phyloP scores from a whole-genome alignment of 345 rosid species.

The Linum usitatissimum region DNA sequence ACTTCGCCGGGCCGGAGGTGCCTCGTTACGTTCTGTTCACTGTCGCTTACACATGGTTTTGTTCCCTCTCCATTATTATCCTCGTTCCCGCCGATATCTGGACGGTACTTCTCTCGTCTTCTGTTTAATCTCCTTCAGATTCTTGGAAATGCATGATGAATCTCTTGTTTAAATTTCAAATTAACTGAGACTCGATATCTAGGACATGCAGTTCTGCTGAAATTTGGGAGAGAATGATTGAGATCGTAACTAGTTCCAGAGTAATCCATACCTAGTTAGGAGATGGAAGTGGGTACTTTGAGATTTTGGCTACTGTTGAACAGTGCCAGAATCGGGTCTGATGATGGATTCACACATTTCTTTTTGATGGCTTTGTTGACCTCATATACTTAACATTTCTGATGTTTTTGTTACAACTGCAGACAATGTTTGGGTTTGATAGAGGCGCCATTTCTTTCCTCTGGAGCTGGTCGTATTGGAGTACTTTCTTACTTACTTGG shows the following conservation, averaged over 20 bases:
- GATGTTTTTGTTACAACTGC: slow-evolving; percentile 10
- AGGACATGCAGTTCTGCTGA: background rate
- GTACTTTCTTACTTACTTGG: slow-evolving; percentile 97
- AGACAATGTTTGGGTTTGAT: slow-evolving; percentile 43
- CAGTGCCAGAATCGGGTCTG: background rate
- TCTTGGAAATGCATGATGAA: background rate
- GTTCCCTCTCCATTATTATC: slow-evolving; percentile 89
- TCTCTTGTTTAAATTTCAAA: background rate
- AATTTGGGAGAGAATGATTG: background rate
- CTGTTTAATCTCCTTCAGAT: background rate
- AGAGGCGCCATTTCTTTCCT: slow-evolving; percentile 66
- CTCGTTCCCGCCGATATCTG: slow-evolving; percentile 98
- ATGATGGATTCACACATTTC: background rate
- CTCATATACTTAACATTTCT: background rate
- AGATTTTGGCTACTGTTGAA: background rate
- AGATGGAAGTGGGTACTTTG: background rate
- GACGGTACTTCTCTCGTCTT: slow-evolving; percentile 37
- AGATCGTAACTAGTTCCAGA: background rate
- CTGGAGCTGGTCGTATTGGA: slow-evolving; percentile 99
- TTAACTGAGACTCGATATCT: background rate
- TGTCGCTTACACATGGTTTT: slow-evolving; percentile 97
- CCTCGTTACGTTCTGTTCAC: slow-evolving; percentile 88
- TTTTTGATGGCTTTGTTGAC: background rate
- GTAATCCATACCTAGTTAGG: background rate
- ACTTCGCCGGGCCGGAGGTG: slow-evolving; percentile 91